These are phyloP conservation scores for Lolium multiflorum DNA, from an alignment of 176 grass and related monocot genomes.

Conservation along the genomic window DNA sequence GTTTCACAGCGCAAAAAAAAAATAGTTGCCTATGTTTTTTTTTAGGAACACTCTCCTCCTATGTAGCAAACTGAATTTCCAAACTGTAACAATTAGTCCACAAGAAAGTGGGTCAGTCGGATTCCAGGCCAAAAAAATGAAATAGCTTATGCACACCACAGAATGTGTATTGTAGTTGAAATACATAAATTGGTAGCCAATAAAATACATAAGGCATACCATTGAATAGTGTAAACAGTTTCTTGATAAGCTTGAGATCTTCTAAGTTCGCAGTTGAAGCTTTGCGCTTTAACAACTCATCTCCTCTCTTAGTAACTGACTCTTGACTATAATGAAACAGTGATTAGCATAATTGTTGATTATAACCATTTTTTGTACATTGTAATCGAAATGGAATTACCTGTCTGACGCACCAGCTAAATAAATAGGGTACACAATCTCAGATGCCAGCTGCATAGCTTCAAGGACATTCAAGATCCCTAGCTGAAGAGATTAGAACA, in stretches of 20 bases:
- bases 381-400: slow-evolving; percentile 56
- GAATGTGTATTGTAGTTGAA: slow-evolving; percentile 6
- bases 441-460: slow-evolving; percentile 81
- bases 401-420: slow-evolving; percentile 80
- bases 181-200: background rate
- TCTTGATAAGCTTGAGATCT: slow-evolving; percentile 74
- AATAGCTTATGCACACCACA: slow-evolving; percentile 20
- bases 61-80: slow-evolving; percentile 24
- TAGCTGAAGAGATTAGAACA: slow-evolving; percentile 61
- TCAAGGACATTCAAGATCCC: slow-evolving; percentile 91
- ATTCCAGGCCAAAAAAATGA: background rate
- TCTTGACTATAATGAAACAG: slow-evolving; percentile 73
- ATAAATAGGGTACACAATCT: slow-evolving; percentile 84
- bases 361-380: slow-evolving; percentile 29
- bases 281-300: slow-evolving; percentile 76
- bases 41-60: background rate
- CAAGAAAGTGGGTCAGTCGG: background rate
- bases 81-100: background rate
- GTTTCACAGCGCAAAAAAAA: background rate
- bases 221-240: slow-evolving; percentile 79
- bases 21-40: no score
- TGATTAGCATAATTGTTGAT: slow-evolving; percentile 41
- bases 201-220: slow-evolving; percentile 57
- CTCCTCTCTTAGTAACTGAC: slow-evolving; percentile 88
- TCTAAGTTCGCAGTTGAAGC: slow-evolving; percentile 82